A percentile compares a stretch with the other conserved stretches of the same genome.
Evolutionary conservation across 2,329 filamentous ascomycete genomes (phyloP).

Genomic region (Epichloe hybrida): DNA sequence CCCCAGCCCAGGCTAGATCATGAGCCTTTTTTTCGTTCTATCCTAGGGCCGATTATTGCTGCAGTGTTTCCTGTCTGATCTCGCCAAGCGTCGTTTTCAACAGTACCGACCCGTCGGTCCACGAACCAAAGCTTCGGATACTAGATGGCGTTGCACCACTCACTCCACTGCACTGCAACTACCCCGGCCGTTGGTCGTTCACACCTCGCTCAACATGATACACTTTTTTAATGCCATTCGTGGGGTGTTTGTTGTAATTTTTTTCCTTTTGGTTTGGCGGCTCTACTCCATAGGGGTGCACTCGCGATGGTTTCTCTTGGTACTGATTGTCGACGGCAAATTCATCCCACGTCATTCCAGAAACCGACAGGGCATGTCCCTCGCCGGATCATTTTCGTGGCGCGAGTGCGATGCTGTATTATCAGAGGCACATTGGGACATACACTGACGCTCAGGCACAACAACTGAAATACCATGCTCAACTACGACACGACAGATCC

Average conservation of each 20-base stretch:
- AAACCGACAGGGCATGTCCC: neutral
- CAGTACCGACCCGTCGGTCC: neutral
- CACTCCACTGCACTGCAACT: neutral
- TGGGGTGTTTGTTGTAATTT: neutral
- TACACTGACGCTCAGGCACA: too few species aligned
- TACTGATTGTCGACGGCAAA: too few species aligned
- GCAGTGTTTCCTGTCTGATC: neutral
- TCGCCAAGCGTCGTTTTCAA: neutral
- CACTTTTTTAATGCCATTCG: neutral
- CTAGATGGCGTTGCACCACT: neutral
- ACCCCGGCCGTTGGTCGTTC: neutral
- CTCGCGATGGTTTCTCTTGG: too few species aligned
- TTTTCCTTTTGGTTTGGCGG: neutral
- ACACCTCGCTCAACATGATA: neutral
- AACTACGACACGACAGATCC: too few species aligned
- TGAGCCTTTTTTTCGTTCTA: neutral
- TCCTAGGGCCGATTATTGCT: neutral
- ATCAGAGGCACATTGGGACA: too few species aligned
- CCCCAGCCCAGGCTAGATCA: neutral
- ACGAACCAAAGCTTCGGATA: neutral
- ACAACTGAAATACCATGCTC: too few species aligned
- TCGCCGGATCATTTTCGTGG: too few species aligned
- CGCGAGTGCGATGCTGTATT: too few species aligned
- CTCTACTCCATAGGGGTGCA: too few species aligned
- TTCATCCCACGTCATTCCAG: neutral